Conservation (phyloP, 208 protist genomes). For the Angomonas deanei region DNA sequence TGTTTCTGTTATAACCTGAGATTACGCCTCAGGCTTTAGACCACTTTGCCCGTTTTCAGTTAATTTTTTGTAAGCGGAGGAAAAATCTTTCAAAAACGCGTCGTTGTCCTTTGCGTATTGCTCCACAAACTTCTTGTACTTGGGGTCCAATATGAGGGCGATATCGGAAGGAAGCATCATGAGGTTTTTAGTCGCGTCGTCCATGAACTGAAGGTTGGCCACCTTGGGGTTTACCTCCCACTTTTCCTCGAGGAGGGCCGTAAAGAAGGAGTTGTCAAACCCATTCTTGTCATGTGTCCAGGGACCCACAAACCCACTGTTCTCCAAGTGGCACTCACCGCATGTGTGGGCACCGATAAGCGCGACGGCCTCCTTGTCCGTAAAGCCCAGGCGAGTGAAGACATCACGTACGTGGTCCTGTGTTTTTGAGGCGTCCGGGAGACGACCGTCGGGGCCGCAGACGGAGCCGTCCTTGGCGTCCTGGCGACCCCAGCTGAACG, state of each 20-base stretch:
- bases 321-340: slow-evolving; percentile 85
- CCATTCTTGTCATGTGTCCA: slow-evolving; percentile 88
- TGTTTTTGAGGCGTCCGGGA: slow-evolving; percentile 81
- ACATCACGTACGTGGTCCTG: slow-evolving; percentile 78
- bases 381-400: slow-evolving; percentile 91
- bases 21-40: slow-evolving; percentile 19
- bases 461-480: slow-evolving; percentile 67
- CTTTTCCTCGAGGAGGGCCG: slow-evolving; percentile 66
- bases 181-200: slow-evolving; percentile 58
- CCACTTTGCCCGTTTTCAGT: slow-evolving; percentile 47
- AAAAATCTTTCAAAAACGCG: slow-evolving; percentile 85
- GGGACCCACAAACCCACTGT: slow-evolving; percentile 81
- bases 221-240: slow-evolving; percentile 73
- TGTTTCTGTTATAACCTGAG: slow-evolving; percentile 5
- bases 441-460: slow-evolving; percentile 74
- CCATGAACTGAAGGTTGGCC: slow-evolving; percentile 73
- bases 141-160: slow-evolving; percentile 71
- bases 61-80: slow-evolving; percentile 71
- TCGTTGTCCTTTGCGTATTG: slow-evolving; percentile 90
- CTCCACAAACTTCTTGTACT: slow-evolving; percentile 77
- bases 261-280: slow-evolving; percentile 93
- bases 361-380: slow-evolving; percentile 91
- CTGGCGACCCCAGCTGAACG: slow-evolving; percentile 75
- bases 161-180: slow-evolving; percentile 94
- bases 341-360: slow-evolving; percentile 90